Evolutionary conservation across 352 stramenopile genomes (phyloP).

Genomic region (Phytophthora vignae): DNA sequence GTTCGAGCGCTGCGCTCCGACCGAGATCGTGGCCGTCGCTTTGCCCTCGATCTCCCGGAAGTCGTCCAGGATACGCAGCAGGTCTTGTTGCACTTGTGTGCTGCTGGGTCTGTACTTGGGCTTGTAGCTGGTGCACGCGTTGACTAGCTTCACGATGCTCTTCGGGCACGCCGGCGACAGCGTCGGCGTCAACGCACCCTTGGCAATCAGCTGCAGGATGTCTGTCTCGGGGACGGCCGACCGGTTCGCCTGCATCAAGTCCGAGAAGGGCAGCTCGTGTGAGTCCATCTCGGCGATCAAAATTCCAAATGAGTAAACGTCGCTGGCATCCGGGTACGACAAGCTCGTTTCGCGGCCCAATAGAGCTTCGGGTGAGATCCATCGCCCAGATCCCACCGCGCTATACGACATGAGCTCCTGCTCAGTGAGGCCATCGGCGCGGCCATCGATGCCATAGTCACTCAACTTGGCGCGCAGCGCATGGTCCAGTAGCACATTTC

Average conservation of each 20-base stretch:
- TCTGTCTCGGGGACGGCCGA: slow-evolving; percentile 64
- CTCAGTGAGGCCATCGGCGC: slow-evolving; percentile 59
- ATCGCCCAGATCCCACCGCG: slow-evolving; percentile 69
- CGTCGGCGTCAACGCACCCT: slow-evolving; percentile 61
- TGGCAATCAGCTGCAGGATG: slow-evolving; percentile 74
- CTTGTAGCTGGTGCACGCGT: slow-evolving; percentile 48
- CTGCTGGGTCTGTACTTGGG: slow-evolving; percentile 47
- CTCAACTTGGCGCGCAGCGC: slow-evolving; percentile 71
- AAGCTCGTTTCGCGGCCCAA: slow-evolving; percentile 57
- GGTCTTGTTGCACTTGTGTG: slow-evolving; percentile 43
- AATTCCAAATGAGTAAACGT: slow-evolving; percentile 79
- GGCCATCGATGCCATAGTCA: slow-evolving; percentile 64
- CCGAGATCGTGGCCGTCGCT: slow-evolving; percentile 31
- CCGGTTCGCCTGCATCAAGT: slow-evolving; percentile 70
- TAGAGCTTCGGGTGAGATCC: slow-evolving; percentile 76
- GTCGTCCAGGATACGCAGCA: slow-evolving; percentile 45
- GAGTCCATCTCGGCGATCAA: slow-evolving; percentile 78
- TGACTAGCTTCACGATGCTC: slow-evolving; percentile 57
- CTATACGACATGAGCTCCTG: slow-evolving; percentile 72
- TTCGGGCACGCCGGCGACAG: slow-evolving; percentile 60
- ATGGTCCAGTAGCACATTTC: slow-evolving; percentile 69
- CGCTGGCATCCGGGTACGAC: slow-evolving; percentile 52
- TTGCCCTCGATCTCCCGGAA: slow-evolving; percentile 35
- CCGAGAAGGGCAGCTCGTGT: slow-evolving; percentile 73
- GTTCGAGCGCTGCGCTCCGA: slow-evolving; percentile 29